Base-by-base conservation (phyloP, 106 monocot species). In the Agapanthus africanus region DNA sequence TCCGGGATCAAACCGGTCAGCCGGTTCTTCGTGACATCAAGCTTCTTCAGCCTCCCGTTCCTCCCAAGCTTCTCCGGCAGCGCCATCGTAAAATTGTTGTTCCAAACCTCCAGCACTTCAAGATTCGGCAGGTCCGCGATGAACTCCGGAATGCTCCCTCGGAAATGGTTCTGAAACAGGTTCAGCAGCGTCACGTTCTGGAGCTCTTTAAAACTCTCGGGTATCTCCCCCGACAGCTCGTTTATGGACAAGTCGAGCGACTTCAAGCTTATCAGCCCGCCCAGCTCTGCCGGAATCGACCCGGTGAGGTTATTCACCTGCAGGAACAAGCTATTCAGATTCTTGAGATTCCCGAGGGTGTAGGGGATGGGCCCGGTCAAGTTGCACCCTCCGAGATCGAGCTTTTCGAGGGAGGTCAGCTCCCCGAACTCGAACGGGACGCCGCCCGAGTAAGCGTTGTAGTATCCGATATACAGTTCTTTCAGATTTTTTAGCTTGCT, bases 181-280 rank as follows among this genome's bases (percentile, higher is more conserved):
- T 87, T 84, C 25, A 93, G 78, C 15, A 90, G 69, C 15, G 70
- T 78, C 40, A 93, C 62, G 11, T 61, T 31, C 59, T 71, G 67
- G 28, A 93, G 78, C 33, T 64, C 60, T 3, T 63, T 68, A 50
- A 93, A 87, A 40, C 44, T 80, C 4, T 31, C 70, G 0, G 93
- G 93, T 1, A 93, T 71, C 66, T 84, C 84, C 0, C 93, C 93
- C n/a, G 78, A 71, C n/a, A 93, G 78, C 38, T 82, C 82, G 79
- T 93, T 93, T 73, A 71, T 74, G 37, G 93, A 90, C 31, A 93
- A 73, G 14, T 93, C 93, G 18, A 93, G 81, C 0, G 93, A 93
- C 6, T 75, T 49, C 39, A 93, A 72, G 27, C 31, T 49, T 56
- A 25, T 38, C 33, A 93, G 86, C 19, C 51, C 38, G 22, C 89